Base-by-base conservation (phyloP, 139 green algal genomes). In the Diplosphaera chodatii region DNA sequence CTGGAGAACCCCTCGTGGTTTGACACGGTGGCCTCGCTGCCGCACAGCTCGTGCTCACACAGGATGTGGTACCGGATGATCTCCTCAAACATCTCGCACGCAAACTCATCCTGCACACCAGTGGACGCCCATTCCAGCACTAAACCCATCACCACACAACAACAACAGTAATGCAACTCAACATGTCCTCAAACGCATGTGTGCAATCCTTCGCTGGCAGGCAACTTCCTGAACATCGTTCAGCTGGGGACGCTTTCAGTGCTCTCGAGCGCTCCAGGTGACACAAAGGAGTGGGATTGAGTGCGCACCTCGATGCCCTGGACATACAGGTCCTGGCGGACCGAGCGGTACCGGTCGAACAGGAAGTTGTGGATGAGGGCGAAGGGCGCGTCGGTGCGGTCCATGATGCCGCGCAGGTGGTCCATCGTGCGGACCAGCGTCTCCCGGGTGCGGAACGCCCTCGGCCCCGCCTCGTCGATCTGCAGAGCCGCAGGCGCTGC, bases 261-360 rank as follows among this genome's bases (percentile, higher is more conserved):
- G n/a, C n/a, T n/a, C n/a, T n/a, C n/a, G n/a, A n/a, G n/a, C n/a
- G n/a, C n/a, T n/a, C n/a, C n/a, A n/a, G n/a, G n/a, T n/a, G n/a
- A n/a, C n/a, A n/a, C n/a, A n/a, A n/a, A n/a, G n/a, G n/a, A n/a
- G n/a, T n/a, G n/a, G n/a, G n/a, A n/a, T n/a, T n/a, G n/a, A n/a
- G n/a, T n/a, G n/a, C 63, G 64, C 56, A 81, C 74, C 48, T 69
- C 55, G 16, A 95, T 81, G 29, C 80, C 79, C 56, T 94, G 90
- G 64, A 94, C 80, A 34, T 79, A 85, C 32, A 94, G 72, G 78
- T 94, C 89, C 68, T 88, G 83, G 20, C 89, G 84, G 31, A 97
- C 78, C 33, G 81, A 80, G 25, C 91, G 76, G 78, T 92, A 96
- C 20, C 91, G 78, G 75, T 96, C 91, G 91, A 91, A 96, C 71